Conservation (phyloP, 768 basidiomycete species). For the Lactarius vividus region DNA sequence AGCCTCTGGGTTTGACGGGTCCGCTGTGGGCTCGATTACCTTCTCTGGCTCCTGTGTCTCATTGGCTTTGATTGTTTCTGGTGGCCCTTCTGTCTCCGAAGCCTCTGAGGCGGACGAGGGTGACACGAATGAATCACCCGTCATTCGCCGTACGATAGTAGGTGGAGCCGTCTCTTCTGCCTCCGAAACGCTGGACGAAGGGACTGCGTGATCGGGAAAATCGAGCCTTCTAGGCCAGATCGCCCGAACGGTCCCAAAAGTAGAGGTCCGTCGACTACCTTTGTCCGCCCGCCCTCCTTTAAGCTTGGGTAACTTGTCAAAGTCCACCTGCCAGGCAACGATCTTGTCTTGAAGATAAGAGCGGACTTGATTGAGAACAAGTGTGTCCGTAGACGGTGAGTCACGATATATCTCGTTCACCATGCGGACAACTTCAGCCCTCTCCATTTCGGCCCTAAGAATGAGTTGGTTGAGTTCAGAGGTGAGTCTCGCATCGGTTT, state of each 20-base stretch:
- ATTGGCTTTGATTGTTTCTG: constrained; percentile 31
- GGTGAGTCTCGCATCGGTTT: constrained; percentile 60
- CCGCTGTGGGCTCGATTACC: neutral
- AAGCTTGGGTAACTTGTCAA: constrained; percentile 78
- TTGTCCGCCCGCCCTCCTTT: constrained; percentile 51
- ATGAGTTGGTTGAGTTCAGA: constrained; percentile 66
- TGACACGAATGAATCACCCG: constrained; percentile 51
- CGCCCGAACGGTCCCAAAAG: constrained; percentile 62
- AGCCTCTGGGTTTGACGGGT: constrained; percentile 11
- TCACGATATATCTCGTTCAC: constrained; percentile 81
- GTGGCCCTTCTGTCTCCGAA: constrained; percentile 57
- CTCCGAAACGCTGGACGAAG: constrained; percentile 70
- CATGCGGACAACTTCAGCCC: constrained; percentile 64
- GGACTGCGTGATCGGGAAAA: constrained; percentile 48
- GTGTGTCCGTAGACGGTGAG: constrained; percentile 77
- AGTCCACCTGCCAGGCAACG: constrained; percentile 95
- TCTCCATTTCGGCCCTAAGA: constrained; percentile 69
- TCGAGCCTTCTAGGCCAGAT: constrained; percentile 71
- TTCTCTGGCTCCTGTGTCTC: constrained; percentile 10
- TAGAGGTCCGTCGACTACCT: constrained; percentile 52
- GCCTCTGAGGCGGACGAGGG: constrained; percentile 68
- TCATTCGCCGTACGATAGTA: constrained; percentile 45
- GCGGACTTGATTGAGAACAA: constrained; percentile 83
- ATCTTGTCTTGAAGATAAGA: constrained; percentile 89
- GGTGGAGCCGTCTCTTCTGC: constrained; percentile 57